Evolutionary conservation across 768 basidiomycete genomes (phyloP), one percentile per base, ranked within the genome.

Genomic region (Crassisporium funariophilum): DNA sequence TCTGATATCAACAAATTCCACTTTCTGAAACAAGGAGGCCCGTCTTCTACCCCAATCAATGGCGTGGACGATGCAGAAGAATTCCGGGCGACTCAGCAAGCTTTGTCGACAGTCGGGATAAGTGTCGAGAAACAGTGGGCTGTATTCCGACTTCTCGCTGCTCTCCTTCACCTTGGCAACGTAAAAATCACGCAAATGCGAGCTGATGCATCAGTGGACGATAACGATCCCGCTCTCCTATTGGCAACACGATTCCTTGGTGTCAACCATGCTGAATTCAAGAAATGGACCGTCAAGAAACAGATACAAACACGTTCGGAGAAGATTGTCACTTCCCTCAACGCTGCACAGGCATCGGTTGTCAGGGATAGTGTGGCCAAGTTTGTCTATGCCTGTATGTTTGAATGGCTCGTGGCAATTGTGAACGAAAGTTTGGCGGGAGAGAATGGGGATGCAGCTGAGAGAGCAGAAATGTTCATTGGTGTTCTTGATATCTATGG

Each of bases 51-150:
- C 1, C 86, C 91, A 2, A 98, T 99, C 54, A 67, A 70, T 37
- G 95, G 95, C 5, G 91, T 99, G 9, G 97, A 99, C 66, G 97
- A 99, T 61, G 88, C 83, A 0, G 93, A 97, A 60, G 97, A 99
- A 70, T 98, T 99, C 66, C 77, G 90, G 22, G 74, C 81, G 15
- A 99, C 97, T 4, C 95, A 98, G 57, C 90, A 89, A 53, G 97
- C 97, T 0, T 79, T 99, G 16, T 94, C 91, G 4, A 98, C 93
- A 4, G 97, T 99, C 43, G 97, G 97, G 3, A 97, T 99, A 61
- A 89, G 93, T 49, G 90, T 98, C 43, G 95, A 98, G 67, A 91
- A 91, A 60, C 97, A 98, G 67, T 98, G 95, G 97, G 91, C 91
- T 9, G 94, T 98, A 47, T 99, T 98, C 72, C 84, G 89, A 53